These are phyloP conservation scores for Roridomyces roridus DNA, from an alignment of 768 basidiomycete genomes.

Conservation along the genomic window DNA sequence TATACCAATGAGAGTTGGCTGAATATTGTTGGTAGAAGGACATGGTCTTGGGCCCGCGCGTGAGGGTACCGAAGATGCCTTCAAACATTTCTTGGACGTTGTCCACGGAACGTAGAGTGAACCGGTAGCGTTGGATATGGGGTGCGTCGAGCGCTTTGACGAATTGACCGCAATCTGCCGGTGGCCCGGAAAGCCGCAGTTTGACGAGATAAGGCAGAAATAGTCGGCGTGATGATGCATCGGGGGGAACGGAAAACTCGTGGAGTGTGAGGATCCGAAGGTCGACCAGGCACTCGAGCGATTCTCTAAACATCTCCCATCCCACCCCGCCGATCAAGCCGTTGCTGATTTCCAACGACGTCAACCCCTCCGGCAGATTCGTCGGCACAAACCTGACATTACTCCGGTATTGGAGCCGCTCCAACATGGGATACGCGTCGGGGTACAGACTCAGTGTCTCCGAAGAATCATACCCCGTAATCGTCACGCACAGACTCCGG, in stretches of 20 bases:
- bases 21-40: background rate
- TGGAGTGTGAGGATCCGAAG: conserved; percentile 1
- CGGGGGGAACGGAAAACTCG: background rate
- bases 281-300: background rate
- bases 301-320: conserved; percentile 3
- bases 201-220: conserved; percentile 4
- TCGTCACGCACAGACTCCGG: background rate
- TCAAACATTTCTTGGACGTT: background rate
- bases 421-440: conserved; percentile 9
- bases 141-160: background rate
- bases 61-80: background rate
- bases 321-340: background rate
- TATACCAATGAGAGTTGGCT: no score
- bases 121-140: background rate
- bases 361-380: background rate
- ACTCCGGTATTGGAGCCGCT: background rate
- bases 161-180: background rate
- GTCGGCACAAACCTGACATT: background rate
- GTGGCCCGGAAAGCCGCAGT: background rate
- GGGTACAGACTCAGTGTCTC: background rate
- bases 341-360: background rate
- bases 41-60: conserved; percentile 10
- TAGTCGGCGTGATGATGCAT: background rate
- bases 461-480: background rate
- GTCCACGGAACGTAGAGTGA: background rate